Evolutionary conservation across 1,284 basidiomycete species (phyloP), one percentile per base, ranked within the genome.

Genomic region (Cutaneotrichosporon spelunceum): DNA sequence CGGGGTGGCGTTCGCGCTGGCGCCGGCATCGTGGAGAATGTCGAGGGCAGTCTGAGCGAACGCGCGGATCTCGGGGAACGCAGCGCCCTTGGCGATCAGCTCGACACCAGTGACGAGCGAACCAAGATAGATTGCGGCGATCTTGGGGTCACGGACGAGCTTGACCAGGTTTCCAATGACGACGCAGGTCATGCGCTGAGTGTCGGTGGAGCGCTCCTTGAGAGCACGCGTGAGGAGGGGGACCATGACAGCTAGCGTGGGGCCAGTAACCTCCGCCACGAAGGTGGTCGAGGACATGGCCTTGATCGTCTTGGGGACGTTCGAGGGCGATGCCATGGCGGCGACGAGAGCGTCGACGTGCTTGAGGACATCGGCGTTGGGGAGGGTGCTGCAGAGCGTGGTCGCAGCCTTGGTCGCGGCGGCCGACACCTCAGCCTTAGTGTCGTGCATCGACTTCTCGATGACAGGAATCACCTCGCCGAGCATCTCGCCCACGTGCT

Each of bases 151-250:
- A 62, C 95, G 88, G 50, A 99, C 96, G 60, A 99, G 88, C 81
- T 98, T 99, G 80, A 98, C 95, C 60, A 99, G 84, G 81, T 99
- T 99, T 76, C 95, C 93, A 64, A 95, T 87, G 71, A 99, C 91
- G 59, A 99, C 89, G 63, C 95, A 93, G 57, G 79, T 80, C 79
- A 80, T 79, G 64, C 91, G 87, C 74, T 93, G 91, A 24, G 91
- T 91, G 75, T 97, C 93, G 87, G 94, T 96, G 67, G 91, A 94
- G 68, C 95, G 86, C 79, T 98, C 95, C 75, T 95, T 95, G 68
- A 99, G 83, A 8, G 93, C 95, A 74, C 96, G 92, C 58, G 87
- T 84, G 59, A 99, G 83, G 45, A 99, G 86, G 6, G 95, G 95
- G 2, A 96, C 93, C 69, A 99, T 87, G 69, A 99, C 93, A 26